These are phyloP conservation scores for Coemansia sp. DNA, from an alignment of 192 early-diverging fungal species.

Conservation along the genomic window DNA sequence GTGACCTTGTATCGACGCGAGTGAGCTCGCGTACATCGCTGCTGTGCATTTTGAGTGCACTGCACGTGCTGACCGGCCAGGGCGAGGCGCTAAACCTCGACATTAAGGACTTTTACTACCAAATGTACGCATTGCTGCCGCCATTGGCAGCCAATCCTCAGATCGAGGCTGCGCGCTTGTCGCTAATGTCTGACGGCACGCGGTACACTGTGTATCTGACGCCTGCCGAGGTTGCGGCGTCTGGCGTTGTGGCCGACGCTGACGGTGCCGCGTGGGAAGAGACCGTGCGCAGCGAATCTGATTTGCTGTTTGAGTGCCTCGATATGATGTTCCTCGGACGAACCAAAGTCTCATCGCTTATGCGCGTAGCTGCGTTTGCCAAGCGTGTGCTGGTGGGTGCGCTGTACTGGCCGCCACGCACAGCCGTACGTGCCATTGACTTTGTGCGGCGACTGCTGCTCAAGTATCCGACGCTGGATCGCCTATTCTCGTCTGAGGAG, in stretches of 20 bases:
- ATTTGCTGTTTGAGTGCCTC: slow-evolving; percentile 78
- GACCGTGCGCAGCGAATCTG: slow-evolving; percentile 66
- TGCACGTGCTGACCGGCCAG: slow-evolving; percentile 86
- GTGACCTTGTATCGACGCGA: slow-evolving; percentile 28
- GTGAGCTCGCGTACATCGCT: slow-evolving; percentile 69
- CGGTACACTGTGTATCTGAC: slow-evolving; percentile 46
- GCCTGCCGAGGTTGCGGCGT: slow-evolving; percentile 41
- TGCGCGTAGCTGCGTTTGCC: slow-evolving; percentile 82
- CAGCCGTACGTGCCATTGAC: slow-evolving; percentile 66
- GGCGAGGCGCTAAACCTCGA: slow-evolving; percentile 92
- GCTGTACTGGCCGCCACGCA: slow-evolving; percentile 75
- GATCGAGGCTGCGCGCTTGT: slow-evolving; percentile 60
- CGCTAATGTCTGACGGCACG: slow-evolving; percentile 45
- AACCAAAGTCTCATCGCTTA: slow-evolving; percentile 68
- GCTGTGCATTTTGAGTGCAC: slow-evolving; percentile 86
- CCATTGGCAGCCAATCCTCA: slow-evolving; percentile 66
- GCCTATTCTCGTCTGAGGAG: slow-evolving; percentile 65
- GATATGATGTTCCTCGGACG: slow-evolving; percentile 85
- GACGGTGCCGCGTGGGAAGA: slow-evolving; percentile 52
- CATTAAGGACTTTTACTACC: slow-evolving; percentile 84
- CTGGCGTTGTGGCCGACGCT: slow-evolving; percentile 24
- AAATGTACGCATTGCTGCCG: slow-evolving; percentile 78
- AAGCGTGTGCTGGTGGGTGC: slow-evolving; percentile 77
- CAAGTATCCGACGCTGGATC: slow-evolving; percentile 65
- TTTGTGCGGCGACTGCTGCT: slow-evolving; percentile 47